Conservation (phyloP, 176 grass and related monocot genomes). For the Juncus inflexus region DNA sequence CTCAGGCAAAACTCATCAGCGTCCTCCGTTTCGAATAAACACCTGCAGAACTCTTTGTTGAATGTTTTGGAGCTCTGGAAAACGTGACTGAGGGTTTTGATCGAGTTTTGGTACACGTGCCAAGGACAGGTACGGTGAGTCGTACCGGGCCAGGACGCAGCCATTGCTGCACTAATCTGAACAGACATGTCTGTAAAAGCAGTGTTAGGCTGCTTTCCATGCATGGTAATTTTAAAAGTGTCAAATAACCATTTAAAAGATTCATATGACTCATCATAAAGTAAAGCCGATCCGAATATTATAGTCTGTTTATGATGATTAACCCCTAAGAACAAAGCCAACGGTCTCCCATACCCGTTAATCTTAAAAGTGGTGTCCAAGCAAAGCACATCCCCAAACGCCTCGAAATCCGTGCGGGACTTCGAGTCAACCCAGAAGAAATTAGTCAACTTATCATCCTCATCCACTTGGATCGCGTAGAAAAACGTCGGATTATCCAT, state of each 20-base stretch:
- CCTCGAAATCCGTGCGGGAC: conserved; percentile 74
- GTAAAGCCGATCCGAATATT: conserved; percentile 85
- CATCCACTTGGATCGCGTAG: conserved; percentile 95
- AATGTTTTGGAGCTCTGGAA: conserved; percentile 97
- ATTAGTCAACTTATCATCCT: conserved; percentile 94
- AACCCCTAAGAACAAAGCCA: conserved; percentile 72
- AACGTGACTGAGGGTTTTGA: conserved; percentile 93
- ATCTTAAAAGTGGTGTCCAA: conserved; percentile 87
- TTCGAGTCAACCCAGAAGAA: conserved; percentile 96
- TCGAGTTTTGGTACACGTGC: conserved; percentile 92
- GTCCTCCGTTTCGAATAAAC: conserved; percentile 84
- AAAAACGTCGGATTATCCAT: conserved; percentile 83
- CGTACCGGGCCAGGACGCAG: conserved; percentile 73
- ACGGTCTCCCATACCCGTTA: conserved; percentile 95
- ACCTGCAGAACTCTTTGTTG: conserved; percentile 78
- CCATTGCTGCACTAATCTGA: conserved; percentile 68
- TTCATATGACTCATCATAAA: conserved; percentile 95
- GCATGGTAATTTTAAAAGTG: conserved; percentile 95
- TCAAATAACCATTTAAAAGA: conserved; percentile 98
- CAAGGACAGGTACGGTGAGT: conserved; percentile 72
- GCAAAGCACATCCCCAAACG: conserved; percentile 75
- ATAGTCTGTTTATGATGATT: conserved; percentile 96
- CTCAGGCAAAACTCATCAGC: conserved; percentile 70
- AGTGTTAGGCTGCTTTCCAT: conserved; percentile 75
- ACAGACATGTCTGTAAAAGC: conserved; percentile 74